Evolutionary conservation across 805 yeast genomes (phyloP).

Genomic region (Lipomyces kockii): DNA sequence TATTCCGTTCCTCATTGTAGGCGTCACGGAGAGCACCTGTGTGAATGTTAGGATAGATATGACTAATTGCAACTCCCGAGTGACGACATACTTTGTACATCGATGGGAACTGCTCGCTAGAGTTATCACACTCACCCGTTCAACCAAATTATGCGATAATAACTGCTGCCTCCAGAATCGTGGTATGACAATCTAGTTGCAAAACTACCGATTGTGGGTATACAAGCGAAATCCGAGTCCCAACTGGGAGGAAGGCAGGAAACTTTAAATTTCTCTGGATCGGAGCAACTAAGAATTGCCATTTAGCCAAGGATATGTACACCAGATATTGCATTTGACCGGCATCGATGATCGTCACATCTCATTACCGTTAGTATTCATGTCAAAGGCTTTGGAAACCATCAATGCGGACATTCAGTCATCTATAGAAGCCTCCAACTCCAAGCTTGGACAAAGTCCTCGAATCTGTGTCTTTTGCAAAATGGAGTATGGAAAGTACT

Average conservation of each 20-base stretch:
- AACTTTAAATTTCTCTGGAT: background rate
- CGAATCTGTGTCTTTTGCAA: constrained; percentile 23
- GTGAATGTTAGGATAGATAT: background rate
- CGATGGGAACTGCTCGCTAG: background rate
- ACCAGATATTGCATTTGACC: too few species aligned
- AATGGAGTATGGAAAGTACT: constrained; percentile 21
- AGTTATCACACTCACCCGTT: background rate
- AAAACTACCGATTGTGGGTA: background rate
- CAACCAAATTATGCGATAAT: background rate
- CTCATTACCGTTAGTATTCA: background rate
- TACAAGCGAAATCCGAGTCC: background rate
- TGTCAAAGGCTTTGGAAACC: background rate
- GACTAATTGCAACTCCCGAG: background rate
- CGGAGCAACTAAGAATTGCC: background rate
- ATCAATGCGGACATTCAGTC: constrained; percentile 3
- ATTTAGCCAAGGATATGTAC: too few species aligned
- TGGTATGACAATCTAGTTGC: background rate
- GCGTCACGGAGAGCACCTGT: background rate
- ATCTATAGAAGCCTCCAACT: background rate
- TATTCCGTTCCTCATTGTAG: background rate
- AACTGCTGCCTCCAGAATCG: background rate
- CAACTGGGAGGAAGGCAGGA: background rate
- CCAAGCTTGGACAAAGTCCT: background rate
- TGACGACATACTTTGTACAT: background rate
- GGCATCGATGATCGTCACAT: background rate